Percentiles rank a stretch among this genome's conserved stretches.
Conservation (phyloP, 73 alveolate genomes). For the Durusdinium trenchii region DNA sequence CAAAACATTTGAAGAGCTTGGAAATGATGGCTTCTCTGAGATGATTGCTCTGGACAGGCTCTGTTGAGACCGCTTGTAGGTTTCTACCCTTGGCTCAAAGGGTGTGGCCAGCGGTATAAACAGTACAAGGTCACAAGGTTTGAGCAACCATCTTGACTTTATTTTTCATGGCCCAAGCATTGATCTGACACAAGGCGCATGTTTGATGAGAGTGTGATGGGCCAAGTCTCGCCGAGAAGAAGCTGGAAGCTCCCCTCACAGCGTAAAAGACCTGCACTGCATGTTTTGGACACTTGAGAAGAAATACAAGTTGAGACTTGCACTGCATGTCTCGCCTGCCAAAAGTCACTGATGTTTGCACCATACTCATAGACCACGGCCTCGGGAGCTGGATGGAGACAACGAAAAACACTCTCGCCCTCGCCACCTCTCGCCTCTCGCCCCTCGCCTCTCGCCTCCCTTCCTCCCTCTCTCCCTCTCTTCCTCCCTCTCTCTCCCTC, state of each 20-base stretch:
- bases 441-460: too few relatives aligned
- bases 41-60: constrained; percentile 28
- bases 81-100: constrained; percentile 62
- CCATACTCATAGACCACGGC: constrained; percentile 83
- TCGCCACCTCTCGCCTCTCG: too few relatives aligned
- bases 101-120: neutral
- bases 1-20: neutral
- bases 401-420: too few relatives aligned
- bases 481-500: too few relatives aligned
- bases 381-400: neutral
- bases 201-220: neutral
- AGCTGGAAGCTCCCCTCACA: constrained; percentile 77
- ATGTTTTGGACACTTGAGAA: too few relatives aligned
- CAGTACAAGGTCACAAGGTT: too few relatives aligned
- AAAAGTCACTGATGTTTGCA: constrained; percentile 93
- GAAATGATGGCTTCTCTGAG: neutral
- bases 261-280: constrained; percentile 90
- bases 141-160: too few relatives aligned
- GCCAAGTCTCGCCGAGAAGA: constrained; percentile 50
- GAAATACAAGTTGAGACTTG: neutral
- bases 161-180: too few relatives aligned
- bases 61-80: constrained; percentile 86
- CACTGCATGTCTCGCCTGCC: constrained; percentile 35
- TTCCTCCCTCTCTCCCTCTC: too few relatives aligned
- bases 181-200: neutral